Base-by-base conservation (phyloP, 257 asterid species). In the Solanum raphanifolium region DNA sequence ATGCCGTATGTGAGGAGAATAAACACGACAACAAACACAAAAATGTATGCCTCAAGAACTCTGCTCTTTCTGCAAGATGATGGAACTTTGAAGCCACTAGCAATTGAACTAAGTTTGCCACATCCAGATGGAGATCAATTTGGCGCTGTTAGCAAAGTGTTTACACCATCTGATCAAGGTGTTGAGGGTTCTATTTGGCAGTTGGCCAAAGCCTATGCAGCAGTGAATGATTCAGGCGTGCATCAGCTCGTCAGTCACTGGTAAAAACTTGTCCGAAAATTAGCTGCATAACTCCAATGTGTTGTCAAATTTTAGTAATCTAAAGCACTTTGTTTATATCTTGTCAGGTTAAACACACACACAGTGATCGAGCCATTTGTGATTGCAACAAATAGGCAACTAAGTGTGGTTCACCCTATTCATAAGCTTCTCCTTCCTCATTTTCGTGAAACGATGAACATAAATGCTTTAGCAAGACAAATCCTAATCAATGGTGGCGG, bases 371-470 rank as follows among this genome's bases (percentile, higher is more conserved):
- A 95, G 90, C 98, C 98, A 31, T 91, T 95, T 87, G 90, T 95
- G 86, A 92, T 95, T 21, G 96, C 96, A 39, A 91, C 95, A 16
- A 94, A 92, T 68, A 90, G 97, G 84, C 93, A 91, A 31, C 83
- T 95, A 3, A 95, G 98, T 43, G 93, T 89, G 69, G 86, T 95
- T 88, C 97, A 95, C 87, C 98, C 98, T 8, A 89, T 95, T 34
- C 68, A 93, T 66, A 95, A 93, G 94, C 93, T 95, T 39, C 84
- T 95, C 65, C 90, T 91, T 7, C 96, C 98, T 18, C 98, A 95
- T 84, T 94, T 95, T 84, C 95, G 94, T 4, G 97, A 94, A 87
- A 93, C 96, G 3, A 92, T 95, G 98, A 91, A 92, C 90, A 93
- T 95, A 79, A 95, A 95, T 84, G 95, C 98, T 0, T 87, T 92